These are phyloP conservation scores for Conoideocrella luteorostrata DNA, from an alignment of 2,329 filamentous ascomycete species.

Conservation along the genomic window DNA sequence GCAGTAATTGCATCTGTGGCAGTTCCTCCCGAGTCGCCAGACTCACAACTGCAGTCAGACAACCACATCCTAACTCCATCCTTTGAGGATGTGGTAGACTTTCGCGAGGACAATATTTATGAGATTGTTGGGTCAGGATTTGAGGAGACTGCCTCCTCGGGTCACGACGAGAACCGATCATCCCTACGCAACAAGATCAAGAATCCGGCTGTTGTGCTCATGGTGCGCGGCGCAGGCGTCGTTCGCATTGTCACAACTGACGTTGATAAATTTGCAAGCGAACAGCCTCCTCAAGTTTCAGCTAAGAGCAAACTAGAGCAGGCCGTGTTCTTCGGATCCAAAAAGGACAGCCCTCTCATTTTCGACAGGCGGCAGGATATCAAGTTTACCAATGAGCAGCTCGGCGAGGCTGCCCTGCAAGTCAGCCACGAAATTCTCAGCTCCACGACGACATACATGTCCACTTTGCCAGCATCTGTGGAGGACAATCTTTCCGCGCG, in stretches of 20 bases:
- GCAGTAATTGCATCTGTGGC: conserved; percentile 71
- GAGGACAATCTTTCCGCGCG: conserved; percentile 74
- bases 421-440: conserved; percentile 77
- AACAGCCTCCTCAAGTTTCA: conserved; percentile 57
- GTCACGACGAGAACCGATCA: conserved; percentile 41
- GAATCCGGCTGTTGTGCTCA: conserved; percentile 54
- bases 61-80: conserved; percentile 56
- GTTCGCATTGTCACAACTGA: conserved; percentile 54
- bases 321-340: conserved; percentile 84
- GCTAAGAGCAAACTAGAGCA: conserved; percentile 89
- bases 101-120: conserved; percentile 58
- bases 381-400: conserved; percentile 61
- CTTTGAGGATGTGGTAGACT: conserved; percentile 83
- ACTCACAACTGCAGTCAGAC: conserved; percentile 67
- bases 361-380: conserved; percentile 64
- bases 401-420: conserved; percentile 68
- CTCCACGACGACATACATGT: conserved; percentile 69
- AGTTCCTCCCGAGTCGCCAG: conserved; percentile 61
- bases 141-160: conserved; percentile 45
- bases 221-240: conserved; percentile 57
- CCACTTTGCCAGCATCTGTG: conserved; percentile 65
- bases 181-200: conserved; percentile 51
- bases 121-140: conserved; percentile 59
- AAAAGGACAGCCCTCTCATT: conserved; percentile 79
- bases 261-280: conserved; percentile 52